Base-by-base conservation (phyloP, 805 yeast genomes). In the Metschnikowia continentalis region DNA sequence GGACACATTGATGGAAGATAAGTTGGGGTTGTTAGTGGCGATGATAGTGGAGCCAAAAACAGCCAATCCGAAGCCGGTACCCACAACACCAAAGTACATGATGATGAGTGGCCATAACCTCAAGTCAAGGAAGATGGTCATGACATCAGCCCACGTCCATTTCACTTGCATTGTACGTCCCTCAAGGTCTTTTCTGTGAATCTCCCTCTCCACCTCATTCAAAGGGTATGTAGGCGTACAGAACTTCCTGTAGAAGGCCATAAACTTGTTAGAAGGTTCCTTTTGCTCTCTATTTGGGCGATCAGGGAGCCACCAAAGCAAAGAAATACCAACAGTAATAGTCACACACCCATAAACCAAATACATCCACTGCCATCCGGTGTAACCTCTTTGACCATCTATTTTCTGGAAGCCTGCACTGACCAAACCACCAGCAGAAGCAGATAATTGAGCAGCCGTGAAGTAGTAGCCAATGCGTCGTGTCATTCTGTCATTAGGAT, bases 61-160 rank as follows among this genome's bases (percentile, higher is more conserved):
- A 32, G 90, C 90, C 45, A 89, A 71, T 32, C 96, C 96, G 61
- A 78, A 84, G 1, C 96, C 96, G n/a, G 89, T 82, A 43, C 96
- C 96, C 23, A 89, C 96, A 19, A 87, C 96, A 17, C 96, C 96
- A 64, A 89, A 90, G 69, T 89, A 89, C 96, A 89, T 89, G 69
- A 89, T 74, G 42, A 88, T 73, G 52, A 90, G 67, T 1, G 96
- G 94, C 91, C 91, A 88, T 39, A 85, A 74, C 56, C 94, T 75
- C 42, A 77, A 61, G 63, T 90, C 96, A 32, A 73, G 59, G 20
- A 87, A 56, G 38, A 89, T 78, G 7, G 63, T 65, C 39, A 67
- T 59, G 32, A 89, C 72, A 53, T 88, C 92, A 36, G 65, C 71
- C 73, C 80, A 71, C 0, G 76, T 76, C 92, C 94, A 89, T 5